A percentile compares a stretch with the other conserved stretches of the same genome.
Evolutionary conservation across 805 yeast genomes (phyloP).

Genomic region (Kodamaea hsintzibuensis): DNA sequence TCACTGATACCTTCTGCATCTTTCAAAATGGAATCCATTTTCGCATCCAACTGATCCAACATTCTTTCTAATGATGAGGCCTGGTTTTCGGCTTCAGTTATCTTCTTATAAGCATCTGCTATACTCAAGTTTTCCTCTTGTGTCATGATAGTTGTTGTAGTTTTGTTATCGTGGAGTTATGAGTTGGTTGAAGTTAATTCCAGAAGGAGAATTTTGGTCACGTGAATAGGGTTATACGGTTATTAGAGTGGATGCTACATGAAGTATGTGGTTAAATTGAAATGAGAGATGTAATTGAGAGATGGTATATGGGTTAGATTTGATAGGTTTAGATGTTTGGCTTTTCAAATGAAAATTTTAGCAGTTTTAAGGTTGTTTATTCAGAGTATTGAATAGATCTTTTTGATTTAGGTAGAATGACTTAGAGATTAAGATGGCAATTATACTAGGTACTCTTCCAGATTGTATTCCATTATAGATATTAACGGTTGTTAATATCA

Average conservation of each 20-base stretch:
- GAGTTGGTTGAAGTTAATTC: not conserved
- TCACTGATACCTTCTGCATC: conserved; percentile 44
- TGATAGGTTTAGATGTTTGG: not conserved
- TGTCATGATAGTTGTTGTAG: conserved; percentile 24
- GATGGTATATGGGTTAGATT: no score
- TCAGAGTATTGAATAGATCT: no score
- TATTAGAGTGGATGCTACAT: no score
- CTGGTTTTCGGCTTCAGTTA: conserved; percentile 64
- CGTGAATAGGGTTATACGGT: no score
- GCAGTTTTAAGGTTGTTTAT: no score
- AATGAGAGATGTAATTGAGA: no score
- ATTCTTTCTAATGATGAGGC: conserved; percentile 64
- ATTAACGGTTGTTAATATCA: no score
- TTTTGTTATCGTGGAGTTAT: not conserved
- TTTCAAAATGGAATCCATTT: conserved; percentile 56
- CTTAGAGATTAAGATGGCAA: no score
- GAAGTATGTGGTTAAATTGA: no score
- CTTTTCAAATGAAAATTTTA: not conserved
- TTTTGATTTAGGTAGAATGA: no score
- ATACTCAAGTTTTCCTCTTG: conserved; percentile 35
- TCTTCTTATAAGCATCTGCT: conserved; percentile 58
- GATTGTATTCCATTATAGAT: no score
- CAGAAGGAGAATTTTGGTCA: not conserved
- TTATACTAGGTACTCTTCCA: no score
- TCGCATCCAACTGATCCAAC: conserved; percentile 64